A percentile compares a stretch with the other conserved stretches of the same genome.
These are phyloP conservation scores for Pythium angustatum DNA, from an alignment of 352 stramenopile species.

Conservation along the genomic window DNA sequence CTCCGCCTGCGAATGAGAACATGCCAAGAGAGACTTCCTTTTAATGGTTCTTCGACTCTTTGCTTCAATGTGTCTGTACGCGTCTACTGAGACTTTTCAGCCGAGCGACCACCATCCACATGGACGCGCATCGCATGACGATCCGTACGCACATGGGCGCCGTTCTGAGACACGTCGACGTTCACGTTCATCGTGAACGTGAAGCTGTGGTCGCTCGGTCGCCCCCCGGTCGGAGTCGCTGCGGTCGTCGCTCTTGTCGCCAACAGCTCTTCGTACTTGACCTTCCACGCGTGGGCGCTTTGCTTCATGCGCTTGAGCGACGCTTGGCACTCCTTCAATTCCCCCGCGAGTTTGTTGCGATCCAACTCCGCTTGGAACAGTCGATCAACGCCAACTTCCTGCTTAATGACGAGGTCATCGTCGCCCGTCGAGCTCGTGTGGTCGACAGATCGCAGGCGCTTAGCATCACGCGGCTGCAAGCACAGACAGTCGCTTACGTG, in stretches of 20 bases:
- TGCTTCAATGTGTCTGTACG: too few species aligned
- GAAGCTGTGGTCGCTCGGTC: not conserved
- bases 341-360: not conserved
- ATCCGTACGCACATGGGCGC: constrained; percentile 8
- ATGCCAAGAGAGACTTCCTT: too few species aligned
- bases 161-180: constrained; percentile 14
- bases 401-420: constrained; percentile 2
- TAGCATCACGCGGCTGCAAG: too few species aligned
- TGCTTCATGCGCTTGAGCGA: constrained; percentile 18
- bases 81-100: too few species aligned
- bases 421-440: not conserved
- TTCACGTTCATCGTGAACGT: constrained; percentile 24
- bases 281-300: constrained; percentile 12
- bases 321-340: constrained; percentile 12
- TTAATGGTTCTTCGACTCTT: too few species aligned
- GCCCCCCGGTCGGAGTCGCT: not conserved
- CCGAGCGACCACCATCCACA: too few species aligned
- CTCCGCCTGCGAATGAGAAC: not conserved
- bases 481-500: too few species aligned
- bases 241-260: not conserved
- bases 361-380: not conserved
- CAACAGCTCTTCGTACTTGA: constrained; percentile 25
- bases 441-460: too few species aligned
- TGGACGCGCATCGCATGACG: constrained; percentile 3
- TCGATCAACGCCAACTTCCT: not conserved